These are phyloP conservation scores for Iris macrosiphon DNA, from an alignment of 106 monocot genomes.

Conservation along the genomic window DNA sequence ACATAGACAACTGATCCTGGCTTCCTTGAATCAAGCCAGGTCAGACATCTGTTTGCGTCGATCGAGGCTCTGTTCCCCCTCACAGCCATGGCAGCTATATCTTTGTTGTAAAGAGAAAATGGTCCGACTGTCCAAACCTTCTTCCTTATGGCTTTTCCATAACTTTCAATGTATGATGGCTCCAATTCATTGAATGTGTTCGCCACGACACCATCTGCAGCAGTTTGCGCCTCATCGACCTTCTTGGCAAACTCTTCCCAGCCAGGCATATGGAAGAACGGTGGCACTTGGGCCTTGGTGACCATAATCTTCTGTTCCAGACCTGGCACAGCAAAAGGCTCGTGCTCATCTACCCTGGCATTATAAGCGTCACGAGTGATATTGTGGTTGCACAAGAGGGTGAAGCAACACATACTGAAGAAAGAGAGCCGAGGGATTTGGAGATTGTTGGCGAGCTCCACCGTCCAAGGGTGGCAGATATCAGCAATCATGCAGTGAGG, in stretches of 20 bases:
- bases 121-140: slow-evolving; percentile 56
- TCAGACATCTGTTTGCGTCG: slow-evolving; percentile 5
- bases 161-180: slow-evolving; percentile 17
- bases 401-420: slow-evolving; percentile 23
- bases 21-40: slow-evolving; percentile 37
- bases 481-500: slow-evolving; percentile 52
- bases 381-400: slow-evolving; percentile 6
- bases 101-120: slow-evolving; percentile 22
- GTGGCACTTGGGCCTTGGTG: slow-evolving; percentile 13
- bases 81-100: neutral
- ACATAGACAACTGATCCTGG: slow-evolving; percentile 41
- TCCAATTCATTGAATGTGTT: slow-evolving; percentile 66
- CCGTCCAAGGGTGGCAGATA: slow-evolving; percentile 29
- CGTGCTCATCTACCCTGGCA: slow-evolving; percentile 6
- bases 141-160: slow-evolving; percentile 27
- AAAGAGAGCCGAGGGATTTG: slow-evolving; percentile 25
- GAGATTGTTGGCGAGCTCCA: slow-evolving; percentile 6
- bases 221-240: slow-evolving; percentile 1
- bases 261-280: slow-evolving; percentile 1
- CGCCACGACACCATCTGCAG: slow-evolving; percentile 38
- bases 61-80: slow-evolving; percentile 36
- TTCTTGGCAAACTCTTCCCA: slow-evolving; percentile 2
- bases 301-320: slow-evolving; percentile 32
- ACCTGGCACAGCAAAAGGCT: slow-evolving; percentile 26
- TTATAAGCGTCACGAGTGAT: slow-evolving; percentile 11